phyloP scores from a whole-genome alignment of 495 filamentous ascomycete species.

The Glutinoglossum americanum region DNA sequence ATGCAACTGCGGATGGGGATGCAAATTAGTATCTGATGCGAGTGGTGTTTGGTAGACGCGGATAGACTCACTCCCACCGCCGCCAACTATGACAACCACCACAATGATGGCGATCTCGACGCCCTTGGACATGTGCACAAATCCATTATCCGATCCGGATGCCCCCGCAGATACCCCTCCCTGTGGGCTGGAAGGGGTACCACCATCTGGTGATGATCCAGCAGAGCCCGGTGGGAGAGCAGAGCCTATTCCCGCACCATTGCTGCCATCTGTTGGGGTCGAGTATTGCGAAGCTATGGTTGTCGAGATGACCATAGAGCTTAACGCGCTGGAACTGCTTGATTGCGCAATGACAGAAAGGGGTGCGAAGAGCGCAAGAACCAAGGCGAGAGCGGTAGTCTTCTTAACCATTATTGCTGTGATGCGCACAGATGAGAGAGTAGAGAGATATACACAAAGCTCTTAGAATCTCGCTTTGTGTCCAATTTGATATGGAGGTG shows the following conservation, averaged over 20 bases:
- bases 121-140: conserved; percentile 1
- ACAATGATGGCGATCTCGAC: conserved; percentile 7
- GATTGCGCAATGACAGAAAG: neutral
- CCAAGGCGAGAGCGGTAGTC: neutral
- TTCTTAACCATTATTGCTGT: neutral
- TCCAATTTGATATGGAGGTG: neutral
- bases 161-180: conserved; percentile 1
- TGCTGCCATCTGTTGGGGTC: neutral
- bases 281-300: neutral
- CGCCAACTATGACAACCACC: conserved; percentile 4
- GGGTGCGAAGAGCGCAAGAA: neutral
- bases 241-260: neutral
- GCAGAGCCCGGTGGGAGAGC: neutral
- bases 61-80: conserved; percentile 2
- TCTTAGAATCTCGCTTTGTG: neutral
- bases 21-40: neutral
- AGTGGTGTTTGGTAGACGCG: neutral
- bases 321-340: neutral
- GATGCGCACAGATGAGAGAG: neutral
- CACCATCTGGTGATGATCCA: neutral
- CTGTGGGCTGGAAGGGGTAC: neutral
- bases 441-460: neutral
- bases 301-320: neutral
- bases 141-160: neutral
- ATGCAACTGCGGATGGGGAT: conserved; percentile 17